A percentile compares a stretch with the other conserved stretches of the same genome.
Evolutionary conservation across 1,284 basidiomycete genomes (phyloP).

Genomic region (Cryptococcus wingfieldii): DNA sequence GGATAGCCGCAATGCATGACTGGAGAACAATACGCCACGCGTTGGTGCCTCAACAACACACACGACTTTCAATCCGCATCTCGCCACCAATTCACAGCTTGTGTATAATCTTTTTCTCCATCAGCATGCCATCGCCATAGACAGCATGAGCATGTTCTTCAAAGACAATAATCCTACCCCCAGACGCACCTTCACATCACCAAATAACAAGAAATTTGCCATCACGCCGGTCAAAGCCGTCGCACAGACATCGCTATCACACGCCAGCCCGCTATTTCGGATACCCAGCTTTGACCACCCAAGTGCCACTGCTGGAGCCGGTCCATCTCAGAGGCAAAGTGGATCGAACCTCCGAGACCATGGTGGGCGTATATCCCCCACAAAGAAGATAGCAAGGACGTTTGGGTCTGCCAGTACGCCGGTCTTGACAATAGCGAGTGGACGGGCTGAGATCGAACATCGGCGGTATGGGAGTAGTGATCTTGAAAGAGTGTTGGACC

Average conservation of each 20-base stretch:
- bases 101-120: background rate
- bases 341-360: background rate
- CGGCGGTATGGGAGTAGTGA: background rate
- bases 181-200: background rate
- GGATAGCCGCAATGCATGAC: too few species aligned
- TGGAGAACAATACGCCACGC: background rate
- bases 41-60: background rate
- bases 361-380: background rate
- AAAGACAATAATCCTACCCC: background rate
- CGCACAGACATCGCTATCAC: background rate
- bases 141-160: background rate
- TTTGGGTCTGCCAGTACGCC: background rate
- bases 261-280: background rate
- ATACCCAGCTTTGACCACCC: background rate
- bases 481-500: constrained; percentile 8
- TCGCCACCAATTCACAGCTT: background rate
- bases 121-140: background rate
- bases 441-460: background rate
- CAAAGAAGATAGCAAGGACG: background rate
- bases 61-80: background rate
- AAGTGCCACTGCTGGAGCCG: background rate
- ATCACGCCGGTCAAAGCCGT: background rate
- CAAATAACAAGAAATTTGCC: background rate
- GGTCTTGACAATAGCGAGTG: background rate
- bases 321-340: background rate